These are phyloP conservation scores for Phytophthora boehmeriae DNA, from an alignment of 352 stramenopile genomes.

Conservation along the genomic window DNA sequence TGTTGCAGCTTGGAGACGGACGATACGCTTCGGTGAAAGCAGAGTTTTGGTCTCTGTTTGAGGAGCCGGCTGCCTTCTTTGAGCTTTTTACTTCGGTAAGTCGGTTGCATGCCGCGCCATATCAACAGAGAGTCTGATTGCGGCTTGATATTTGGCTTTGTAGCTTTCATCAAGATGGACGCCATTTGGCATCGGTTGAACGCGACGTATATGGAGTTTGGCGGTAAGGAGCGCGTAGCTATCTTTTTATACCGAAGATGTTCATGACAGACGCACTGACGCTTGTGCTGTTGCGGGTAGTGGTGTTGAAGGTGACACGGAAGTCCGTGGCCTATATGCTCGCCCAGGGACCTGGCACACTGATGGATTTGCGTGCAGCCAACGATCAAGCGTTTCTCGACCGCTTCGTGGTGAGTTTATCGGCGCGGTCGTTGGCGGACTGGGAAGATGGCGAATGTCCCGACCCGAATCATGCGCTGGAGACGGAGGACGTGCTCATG, in stretches of 20 bases:
- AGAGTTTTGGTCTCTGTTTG: constrained; percentile 76
- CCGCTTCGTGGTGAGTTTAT: constrained; percentile 66
- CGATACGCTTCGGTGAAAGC: constrained; percentile 46
- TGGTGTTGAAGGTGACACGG: constrained; percentile 75
- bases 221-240: constrained; percentile 38
- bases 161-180: constrained; percentile 87
- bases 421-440: constrained; percentile 55
- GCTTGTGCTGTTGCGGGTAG: constrained; percentile 28
- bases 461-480: constrained; percentile 63
- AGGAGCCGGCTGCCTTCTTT: constrained; percentile 86
- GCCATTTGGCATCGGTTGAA: constrained; percentile 80
- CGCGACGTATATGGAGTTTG: constrained; percentile 88
- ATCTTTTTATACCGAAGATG: background rate
- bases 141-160: too few species aligned
- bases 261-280: background rate
- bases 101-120: background rate
- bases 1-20: constrained; percentile 72
- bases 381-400: constrained; percentile 73
- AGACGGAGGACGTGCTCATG: constrained; percentile 62
- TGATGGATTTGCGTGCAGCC: constrained; percentile 59
- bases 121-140: background rate
- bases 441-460: constrained; percentile 79
- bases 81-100: constrained; percentile 69
- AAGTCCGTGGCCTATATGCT: constrained; percentile 71
- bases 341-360: constrained; percentile 49